Evolutionary conservation across 768 basidiomycete genomes (phyloP), one percentile per base, ranked within the genome.

Genomic region (Mycena sanguinolenta): DNA sequence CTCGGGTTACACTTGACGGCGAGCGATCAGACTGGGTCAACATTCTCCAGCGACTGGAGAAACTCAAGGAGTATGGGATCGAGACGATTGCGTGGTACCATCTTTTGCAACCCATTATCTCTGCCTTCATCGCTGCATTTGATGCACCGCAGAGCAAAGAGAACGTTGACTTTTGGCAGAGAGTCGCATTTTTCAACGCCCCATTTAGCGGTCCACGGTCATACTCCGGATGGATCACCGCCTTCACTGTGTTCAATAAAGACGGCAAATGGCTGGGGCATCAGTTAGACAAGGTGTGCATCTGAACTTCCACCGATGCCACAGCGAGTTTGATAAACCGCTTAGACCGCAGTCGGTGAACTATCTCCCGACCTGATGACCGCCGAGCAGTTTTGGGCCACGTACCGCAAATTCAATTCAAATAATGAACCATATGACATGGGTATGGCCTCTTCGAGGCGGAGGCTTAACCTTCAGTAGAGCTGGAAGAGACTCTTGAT

Each of bases 11-110:
- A 19, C 69, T 79, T 2, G 65, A 71, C n/a, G 78, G 78, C 2
- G 70, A 71, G 46, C 69, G 59, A 46, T 36, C 63, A 5, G 78
- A 79, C 67, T 79, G 75, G 69, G 70, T 70, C 54, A 36, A 59
- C 21, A 59, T 79, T n/a, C 65, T 77, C 5, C 27, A 16, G 4
- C 55, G 77, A 23, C 46, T 77, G 2, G 78, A 77, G 9, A 75
- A 74, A 39, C 44, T 79, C 36, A 68, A 71, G 52, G 68, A 70
- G 23, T 75, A 74, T 49, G 73, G 75, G 3, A 32, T 77, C 28
- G 58, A 70, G 17, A 50, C 58, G 10, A 68, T 53, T 17, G 68
- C 72, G 6, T 77, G 72, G 70, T 61, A 63, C 27, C 58, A 62
- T 30, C 61, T 77, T 19, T 69, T 77, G 14, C 62, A 53, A n/a